Evolutionary conservation across 1,284 basidiomycete genomes (phyloP).

Genomic region (Pisolithus thermaeus): DNA sequence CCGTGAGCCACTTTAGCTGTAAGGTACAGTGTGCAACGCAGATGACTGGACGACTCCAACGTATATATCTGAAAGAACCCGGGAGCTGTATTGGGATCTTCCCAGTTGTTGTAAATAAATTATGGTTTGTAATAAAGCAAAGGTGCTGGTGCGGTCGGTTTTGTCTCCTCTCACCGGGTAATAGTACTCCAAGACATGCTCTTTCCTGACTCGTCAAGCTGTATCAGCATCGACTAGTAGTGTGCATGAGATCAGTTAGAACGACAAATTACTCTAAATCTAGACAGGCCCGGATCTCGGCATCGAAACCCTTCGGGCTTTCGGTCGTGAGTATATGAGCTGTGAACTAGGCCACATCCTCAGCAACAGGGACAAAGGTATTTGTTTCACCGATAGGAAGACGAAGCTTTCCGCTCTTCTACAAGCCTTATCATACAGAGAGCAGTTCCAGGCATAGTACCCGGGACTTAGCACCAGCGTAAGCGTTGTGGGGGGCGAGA

Average conservation of each 20-base stretch:
- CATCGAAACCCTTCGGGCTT: slow-evolving; percentile 1
- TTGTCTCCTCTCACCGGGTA: background rate
- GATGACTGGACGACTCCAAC: background rate
- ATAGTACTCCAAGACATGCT: slow-evolving; percentile 3
- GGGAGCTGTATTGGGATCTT: background rate
- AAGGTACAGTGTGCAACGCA: background rate
- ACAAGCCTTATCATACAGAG: too few species aligned
- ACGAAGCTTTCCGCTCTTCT: too few species aligned
- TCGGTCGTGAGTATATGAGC: background rate
- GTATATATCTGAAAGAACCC: background rate
- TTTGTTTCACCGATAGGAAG: background rate
- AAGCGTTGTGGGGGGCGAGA: background rate
- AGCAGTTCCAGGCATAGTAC: background rate
- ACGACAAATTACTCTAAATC: background rate
- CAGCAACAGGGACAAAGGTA: slow-evolving; percentile 3
- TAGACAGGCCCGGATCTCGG: background rate
- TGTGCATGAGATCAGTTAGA: slow-evolving; percentile 2
- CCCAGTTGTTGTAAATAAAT: background rate
- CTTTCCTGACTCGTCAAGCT: background rate
- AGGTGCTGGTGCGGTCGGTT: background rate
- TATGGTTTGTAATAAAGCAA: background rate
- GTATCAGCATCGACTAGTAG: background rate
- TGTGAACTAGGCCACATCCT: background rate
- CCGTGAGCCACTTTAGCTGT: background rate
- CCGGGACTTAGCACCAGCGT: background rate